Conservation (phyloP, 495 filamentous ascomycete genomes). For the Emericellopsis terricola region DNA sequence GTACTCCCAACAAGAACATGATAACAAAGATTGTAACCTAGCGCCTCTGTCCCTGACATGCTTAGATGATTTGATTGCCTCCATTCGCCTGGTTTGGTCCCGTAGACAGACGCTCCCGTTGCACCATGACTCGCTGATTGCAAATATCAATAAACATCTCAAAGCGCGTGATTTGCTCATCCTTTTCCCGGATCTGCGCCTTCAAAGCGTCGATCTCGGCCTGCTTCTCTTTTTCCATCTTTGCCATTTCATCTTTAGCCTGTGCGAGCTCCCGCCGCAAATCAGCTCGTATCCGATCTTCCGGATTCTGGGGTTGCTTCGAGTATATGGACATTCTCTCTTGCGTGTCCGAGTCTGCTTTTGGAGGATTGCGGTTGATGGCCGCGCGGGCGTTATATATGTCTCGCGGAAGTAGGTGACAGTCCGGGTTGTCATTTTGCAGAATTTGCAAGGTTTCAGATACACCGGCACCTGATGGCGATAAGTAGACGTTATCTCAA, state of each 20-base stretch:
- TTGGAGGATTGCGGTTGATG: conserved; percentile 37
- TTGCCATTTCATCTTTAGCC: conserved; percentile 26
- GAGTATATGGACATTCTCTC: conserved; percentile 35
- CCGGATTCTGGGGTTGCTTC: conserved; percentile 34
- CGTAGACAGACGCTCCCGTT: conserved; percentile 20
- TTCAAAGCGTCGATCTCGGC: conserved; percentile 32
- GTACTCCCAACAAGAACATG: too few species aligned
- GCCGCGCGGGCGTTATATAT: conserved; percentile 40
- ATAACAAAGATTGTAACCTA: too few species aligned
- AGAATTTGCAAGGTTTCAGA: conserved; percentile 36
- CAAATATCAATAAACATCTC: conserved; percentile 44
- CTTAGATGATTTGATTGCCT: too few species aligned
- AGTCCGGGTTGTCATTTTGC: conserved; percentile 34
- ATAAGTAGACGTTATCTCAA: conserved; percentile 6
- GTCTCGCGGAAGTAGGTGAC: conserved; percentile 33
- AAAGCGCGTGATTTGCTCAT: conserved; percentile 35
- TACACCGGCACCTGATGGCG: conserved; percentile 28
- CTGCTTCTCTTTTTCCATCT: conserved; percentile 22
- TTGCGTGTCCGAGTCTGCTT: conserved; percentile 30
- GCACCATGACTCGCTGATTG: conserved; percentile 37
- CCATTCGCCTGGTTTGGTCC: conserved; percentile 12
- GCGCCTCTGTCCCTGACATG: too few species aligned
- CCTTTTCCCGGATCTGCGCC: conserved; percentile 28
- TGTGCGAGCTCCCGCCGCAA: conserved; percentile 31
- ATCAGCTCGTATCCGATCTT: conserved; percentile 36